Evolutionary conservation across 2,329 filamentous ascomycete genomes (phyloP).

Genomic region (Coniella vitis): DNA sequence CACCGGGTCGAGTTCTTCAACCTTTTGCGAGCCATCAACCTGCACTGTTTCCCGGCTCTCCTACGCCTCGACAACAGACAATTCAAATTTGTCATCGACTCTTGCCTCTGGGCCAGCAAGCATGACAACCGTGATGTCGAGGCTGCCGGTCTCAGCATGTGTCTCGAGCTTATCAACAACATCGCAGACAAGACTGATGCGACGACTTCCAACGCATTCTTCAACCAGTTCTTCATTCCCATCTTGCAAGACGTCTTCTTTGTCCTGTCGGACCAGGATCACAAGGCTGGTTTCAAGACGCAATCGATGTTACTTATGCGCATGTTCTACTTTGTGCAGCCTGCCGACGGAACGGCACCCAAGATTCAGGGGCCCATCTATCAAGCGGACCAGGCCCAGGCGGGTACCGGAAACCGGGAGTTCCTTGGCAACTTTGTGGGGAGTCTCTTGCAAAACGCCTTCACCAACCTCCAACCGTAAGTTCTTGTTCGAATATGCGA

Average conservation of each 20-base stretch:
- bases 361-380: conserved; percentile 95
- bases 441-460: conserved; percentile 78
- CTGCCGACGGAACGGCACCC: conserved; percentile 57
- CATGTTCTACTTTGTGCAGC: conserved; percentile 93
- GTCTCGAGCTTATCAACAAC: conserved; percentile 92
- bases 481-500: conserved; percentile 29
- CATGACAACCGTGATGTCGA: conserved; percentile 98
- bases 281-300: conserved; percentile 98
- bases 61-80: conserved; percentile 91
- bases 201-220: conserved; percentile 86
- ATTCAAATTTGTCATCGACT: conserved; percentile 99
- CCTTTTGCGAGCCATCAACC: conserved; percentile 87
- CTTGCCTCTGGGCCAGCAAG: conserved; percentile 99
- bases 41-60: conserved; percentile 92
- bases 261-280: conserved; percentile 92
- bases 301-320: conserved; percentile 89
- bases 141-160: conserved; percentile 95
- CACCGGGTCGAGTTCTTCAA: conserved; percentile 99
- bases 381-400: conserved; percentile 70
- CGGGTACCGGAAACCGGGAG: conserved; percentile 81
- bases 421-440: conserved; percentile 86
- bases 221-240: conserved; percentile 93
- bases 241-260: conserved; percentile 98
- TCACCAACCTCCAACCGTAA: conserved; percentile 86
- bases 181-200: conserved; percentile 88